Evolutionary conservation across 1,139 yeast genomes (phyloP), one percentile per base, ranked within the genome.

Genomic region (Kodamaea alishanica): DNA sequence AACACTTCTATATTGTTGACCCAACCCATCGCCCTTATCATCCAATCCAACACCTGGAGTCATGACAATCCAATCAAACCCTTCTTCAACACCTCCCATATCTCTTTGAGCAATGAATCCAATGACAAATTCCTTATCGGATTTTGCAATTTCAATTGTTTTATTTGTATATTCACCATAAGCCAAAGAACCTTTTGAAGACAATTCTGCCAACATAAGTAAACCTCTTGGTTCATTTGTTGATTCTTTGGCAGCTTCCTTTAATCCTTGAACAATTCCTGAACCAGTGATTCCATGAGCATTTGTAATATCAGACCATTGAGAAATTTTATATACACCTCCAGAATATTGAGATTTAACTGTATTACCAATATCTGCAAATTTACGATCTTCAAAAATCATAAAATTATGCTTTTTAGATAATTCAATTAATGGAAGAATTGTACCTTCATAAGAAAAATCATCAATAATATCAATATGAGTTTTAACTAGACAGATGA

Each of bases 41-140:
- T 90, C 98, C 43, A 94, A 73, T 2, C 97, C 97, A 33, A 94
- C 98, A 44, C 99, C 99, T 0, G 99, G 99, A 1, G 98, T 92
- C 90, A 94, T 81, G 41, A 89, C 78, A 38, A 94, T 66, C 96
- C 97, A 94, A 63, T 92, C 98, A 54, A 84, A 89, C 0, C 89
- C 92, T 56, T 82, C 90, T 4, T 79, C 84, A 37, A 73, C 67
- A 10, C 92, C 94, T 26, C 87, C 89, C 90, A 89, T 86, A 45
- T 83, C 81, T 53, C 78, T 75, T 60, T 90, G 97, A 1, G 98
- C 97, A 65, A 94, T 92, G 61, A 92, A 94, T 0, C 99, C 99
- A 63, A 92, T 82, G 15, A 88, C 96, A 64, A 92, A 94, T 44
- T 84, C 90, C 53, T 77, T 80, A 65, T 92, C 96, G 24, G 80